Evolutionary conservation across 2,329 filamentous ascomycete species (phyloP), one percentile per base, ranked within the genome.

Genomic region (Hortaea sp.): DNA sequence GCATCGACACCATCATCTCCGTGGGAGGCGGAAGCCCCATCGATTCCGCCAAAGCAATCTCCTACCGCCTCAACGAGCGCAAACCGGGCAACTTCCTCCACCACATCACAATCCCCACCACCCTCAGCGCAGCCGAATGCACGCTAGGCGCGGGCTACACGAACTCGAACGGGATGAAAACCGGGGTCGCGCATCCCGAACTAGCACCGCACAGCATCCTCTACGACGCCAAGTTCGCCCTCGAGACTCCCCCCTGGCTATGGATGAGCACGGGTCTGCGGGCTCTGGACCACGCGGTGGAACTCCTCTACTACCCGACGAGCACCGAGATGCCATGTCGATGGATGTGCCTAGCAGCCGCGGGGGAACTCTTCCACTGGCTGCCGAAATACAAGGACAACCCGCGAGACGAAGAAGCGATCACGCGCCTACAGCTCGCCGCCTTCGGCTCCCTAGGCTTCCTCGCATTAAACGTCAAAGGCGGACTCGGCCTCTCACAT

Each of bases 1-100:
- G 53, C 31, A 71, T 78, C 43, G 75, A 78, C 55, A 77, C 74
- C 0, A 68, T 79, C 39, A 74, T 79, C 48, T 69, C 64, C 39
- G 69, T 79, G 12, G 76, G 75, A 5, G 76, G 76, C 11, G 76
- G 76, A 29, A 69, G 65, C 11, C 75, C 75, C 1, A 78, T 79
- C 48, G 75, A 78, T 50, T 66, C 63, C 12, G 69, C 69, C 12
- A 73, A 74, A 57, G 67, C 69, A 5, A 70, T 74, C 41, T 65
- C 63, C 5, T 69, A 69, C 55, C 67, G 69, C 11, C 54, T 66
- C 11, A 64, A 71, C 48, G 65, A 72, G 47, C 64, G 62, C 44
- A 55, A 54, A 29, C 32, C 32, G 9, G 9, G 9, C n/a, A 9
- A 9, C 32, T 73, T 64, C 59, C 60, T 74, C 6, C 62, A 65